Conservation (phyloP, 805 yeast species). For the Ogataea naganishii region DNA sequence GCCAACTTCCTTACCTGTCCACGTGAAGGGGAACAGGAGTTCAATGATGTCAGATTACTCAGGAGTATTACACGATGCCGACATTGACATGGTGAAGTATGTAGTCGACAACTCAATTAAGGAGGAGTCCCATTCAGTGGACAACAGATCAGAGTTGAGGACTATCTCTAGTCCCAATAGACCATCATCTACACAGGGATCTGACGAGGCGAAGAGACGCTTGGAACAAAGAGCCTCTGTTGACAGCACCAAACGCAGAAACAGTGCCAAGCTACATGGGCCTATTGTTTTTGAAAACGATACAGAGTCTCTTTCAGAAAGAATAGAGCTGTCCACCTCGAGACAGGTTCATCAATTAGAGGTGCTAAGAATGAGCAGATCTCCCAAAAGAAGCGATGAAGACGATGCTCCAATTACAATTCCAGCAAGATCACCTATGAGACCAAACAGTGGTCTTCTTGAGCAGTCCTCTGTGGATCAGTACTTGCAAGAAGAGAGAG, state of each 20-base stretch:
- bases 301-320: slow-evolving; percentile 12
- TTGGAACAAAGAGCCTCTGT: not conserved
- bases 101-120: slow-evolving; percentile 14
- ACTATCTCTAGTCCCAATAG: slow-evolving; percentile 1
- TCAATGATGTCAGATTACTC: slow-evolving; percentile 27
- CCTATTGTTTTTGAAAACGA: slow-evolving; percentile 13
- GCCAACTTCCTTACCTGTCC: no score
- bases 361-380: slow-evolving; percentile 6
- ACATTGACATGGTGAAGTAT: slow-evolving; percentile 24
- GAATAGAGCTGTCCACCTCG: slow-evolving; percentile 13
- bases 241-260: not conserved
- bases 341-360: not conserved
- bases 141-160: slow-evolving; percentile 4
- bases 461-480: no score
- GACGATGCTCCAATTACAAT: slow-evolving; percentile 1
- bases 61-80: slow-evolving; percentile 28
- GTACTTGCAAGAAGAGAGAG: no score
- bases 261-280: slow-evolving; percentile 4
- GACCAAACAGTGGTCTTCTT: slow-evolving; percentile 18
- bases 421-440: slow-evolving; percentile 24
- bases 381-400: slow-evolving; percentile 9
- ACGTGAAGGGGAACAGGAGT: slow-evolving; percentile 20
- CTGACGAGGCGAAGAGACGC: not conserved
- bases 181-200: not conserved
- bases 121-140: not conserved